Evolutionary conservation across 1,284 basidiomycete species (phyloP).

Genomic region (Retiboletus flavoniger): DNA sequence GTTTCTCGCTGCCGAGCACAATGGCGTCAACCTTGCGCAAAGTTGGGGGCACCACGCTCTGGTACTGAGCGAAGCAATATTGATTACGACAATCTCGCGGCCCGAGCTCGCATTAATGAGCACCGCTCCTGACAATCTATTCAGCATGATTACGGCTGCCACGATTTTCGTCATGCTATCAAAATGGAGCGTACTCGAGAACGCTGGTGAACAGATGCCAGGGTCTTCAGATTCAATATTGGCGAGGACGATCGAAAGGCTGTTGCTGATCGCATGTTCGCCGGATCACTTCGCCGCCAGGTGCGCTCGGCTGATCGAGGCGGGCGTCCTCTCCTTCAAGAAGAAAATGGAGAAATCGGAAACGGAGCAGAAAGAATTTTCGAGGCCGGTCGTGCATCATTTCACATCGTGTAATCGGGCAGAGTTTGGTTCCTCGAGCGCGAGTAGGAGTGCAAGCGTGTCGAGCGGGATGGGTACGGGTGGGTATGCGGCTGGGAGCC

Average conservation of each 20-base stretch:
- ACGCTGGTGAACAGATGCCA: constrained; percentile 33
- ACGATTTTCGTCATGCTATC: constrained; percentile 41
- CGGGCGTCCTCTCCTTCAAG: constrained; percentile 34
- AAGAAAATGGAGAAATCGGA: constrained; percentile 28
- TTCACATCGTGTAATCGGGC: constrained; percentile 20
- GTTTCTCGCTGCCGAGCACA: constrained; percentile 35
- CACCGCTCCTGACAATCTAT: constrained; percentile 43
- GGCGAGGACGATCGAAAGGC: constrained; percentile 33
- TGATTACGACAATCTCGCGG: constrained; percentile 35
- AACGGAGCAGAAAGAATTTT: constrained; percentile 20
- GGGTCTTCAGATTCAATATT: constrained; percentile 42
- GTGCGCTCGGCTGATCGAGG: constrained; percentile 41
- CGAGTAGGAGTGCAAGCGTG: constrained; percentile 16
- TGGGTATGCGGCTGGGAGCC: constrained; percentile 15
- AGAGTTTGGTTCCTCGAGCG: constrained; percentile 14
- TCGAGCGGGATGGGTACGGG: constrained; percentile 21
- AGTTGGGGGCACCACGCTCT: constrained; percentile 44
- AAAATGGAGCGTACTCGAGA: constrained; percentile 41
- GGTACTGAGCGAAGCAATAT: constrained; percentile 38
- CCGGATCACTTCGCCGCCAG: constrained; percentile 42
- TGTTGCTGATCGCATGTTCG: constrained; percentile 36
- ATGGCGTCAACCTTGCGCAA: constrained; percentile 36
- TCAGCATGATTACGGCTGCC: constrained; percentile 43
- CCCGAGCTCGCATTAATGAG: constrained; percentile 37
- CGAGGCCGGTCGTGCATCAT: constrained; percentile 25